Percentiles rank a stretch among this genome's conserved stretches.
phyloP scores from a whole-genome alignment of 2,329 filamentous ascomycete genomes.

The Aspergillus viridinutans region DNA sequence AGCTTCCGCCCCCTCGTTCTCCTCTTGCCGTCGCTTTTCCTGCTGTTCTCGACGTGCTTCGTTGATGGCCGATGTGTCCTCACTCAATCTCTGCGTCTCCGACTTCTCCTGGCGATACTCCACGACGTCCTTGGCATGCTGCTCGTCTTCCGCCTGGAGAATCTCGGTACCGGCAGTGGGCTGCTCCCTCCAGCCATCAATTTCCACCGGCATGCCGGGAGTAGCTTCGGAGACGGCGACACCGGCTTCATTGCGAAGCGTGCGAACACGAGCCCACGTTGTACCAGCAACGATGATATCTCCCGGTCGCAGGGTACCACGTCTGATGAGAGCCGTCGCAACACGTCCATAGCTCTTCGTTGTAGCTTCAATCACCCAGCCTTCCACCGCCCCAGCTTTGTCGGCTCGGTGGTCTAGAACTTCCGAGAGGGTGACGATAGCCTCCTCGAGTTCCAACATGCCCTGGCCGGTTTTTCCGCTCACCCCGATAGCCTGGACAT shows the following conservation, averaged over 20 bases:
- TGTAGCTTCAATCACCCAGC: constrained; percentile 89
- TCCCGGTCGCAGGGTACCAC: constrained; percentile 76
- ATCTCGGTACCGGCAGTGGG: constrained; percentile 84
- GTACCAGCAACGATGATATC: constrained; percentile 83
- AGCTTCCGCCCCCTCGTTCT: constrained; percentile 31
- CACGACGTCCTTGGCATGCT: constrained; percentile 71
- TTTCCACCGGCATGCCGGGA: constrained; percentile 85
- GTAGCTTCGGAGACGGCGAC: constrained; percentile 65
- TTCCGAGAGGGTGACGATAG: constrained; percentile 78
- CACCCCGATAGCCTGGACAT: constrained; percentile 85
- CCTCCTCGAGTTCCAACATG: constrained; percentile 89
- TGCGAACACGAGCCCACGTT: constrained; percentile 82
- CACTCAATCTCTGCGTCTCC: constrained; percentile 61
- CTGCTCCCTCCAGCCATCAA: constrained; percentile 90
- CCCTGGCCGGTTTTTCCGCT: constrained; percentile 91
- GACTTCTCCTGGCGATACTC: constrained; percentile 69
- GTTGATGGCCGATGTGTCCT: constrained; percentile 74
- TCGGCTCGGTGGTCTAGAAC: constrained; percentile 87
- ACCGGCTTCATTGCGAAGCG: constrained; percentile 80
- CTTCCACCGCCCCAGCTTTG: constrained; percentile 71
- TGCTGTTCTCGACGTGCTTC: constrained; percentile 60
- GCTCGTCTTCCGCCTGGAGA: constrained; percentile 75
- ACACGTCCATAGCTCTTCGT: constrained; percentile 80
- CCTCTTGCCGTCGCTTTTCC: constrained; percentile 41
- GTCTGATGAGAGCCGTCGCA: constrained; percentile 82